phyloP scores from a whole-genome alignment of 2,329 filamentous ascomycete genomes.

The Phyllosticta citrichinensis region DNA sequence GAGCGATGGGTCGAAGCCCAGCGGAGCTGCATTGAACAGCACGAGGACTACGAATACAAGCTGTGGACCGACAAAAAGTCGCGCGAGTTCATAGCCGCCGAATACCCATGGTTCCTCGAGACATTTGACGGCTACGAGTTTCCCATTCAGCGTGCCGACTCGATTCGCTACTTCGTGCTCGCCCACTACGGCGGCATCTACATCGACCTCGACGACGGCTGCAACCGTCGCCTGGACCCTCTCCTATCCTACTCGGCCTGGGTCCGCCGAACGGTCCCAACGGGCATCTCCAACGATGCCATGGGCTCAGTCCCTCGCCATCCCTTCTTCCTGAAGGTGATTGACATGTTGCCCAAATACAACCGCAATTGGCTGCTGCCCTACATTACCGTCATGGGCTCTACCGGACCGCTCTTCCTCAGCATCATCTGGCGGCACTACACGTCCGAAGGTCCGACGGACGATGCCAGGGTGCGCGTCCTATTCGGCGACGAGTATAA shows the following conservation, averaged over 20 bases:
- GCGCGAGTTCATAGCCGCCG: slow-evolving; percentile 58
- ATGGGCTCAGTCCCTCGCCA: slow-evolving; percentile 66
- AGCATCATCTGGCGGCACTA: slow-evolving; percentile 70
- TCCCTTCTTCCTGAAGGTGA: slow-evolving; percentile 62
- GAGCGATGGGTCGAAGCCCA: slow-evolving; percentile 56
- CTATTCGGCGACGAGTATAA: slow-evolving; percentile 64
- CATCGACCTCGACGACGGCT: slow-evolving; percentile 69
- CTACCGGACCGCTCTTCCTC: slow-evolving; percentile 65
- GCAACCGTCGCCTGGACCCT: slow-evolving; percentile 57
- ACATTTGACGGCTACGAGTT: slow-evolving; percentile 66
- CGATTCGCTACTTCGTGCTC: slow-evolving; percentile 71
- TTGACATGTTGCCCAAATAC: slow-evolving; percentile 57
- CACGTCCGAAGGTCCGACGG: slow-evolving; percentile 41
- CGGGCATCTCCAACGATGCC: slow-evolving; percentile 71
- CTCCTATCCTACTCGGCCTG: slow-evolving; percentile 60
- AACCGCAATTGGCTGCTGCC: slow-evolving; percentile 58
- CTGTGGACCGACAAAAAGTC: slow-evolving; percentile 67
- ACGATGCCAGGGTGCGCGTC: slow-evolving; percentile 50
- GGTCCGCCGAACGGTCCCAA: slow-evolving; percentile 61
- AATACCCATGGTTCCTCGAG: slow-evolving; percentile 62
- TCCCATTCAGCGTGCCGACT: slow-evolving; percentile 67
- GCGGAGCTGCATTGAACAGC: slow-evolving; percentile 55
- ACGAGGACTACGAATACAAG: slow-evolving; percentile 67
- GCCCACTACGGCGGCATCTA: slow-evolving; percentile 71
- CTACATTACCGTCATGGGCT: slow-evolving; percentile 73